phyloP scores from a whole-genome alignment of 1,139 yeast genomes.

The Arxiozyma bovina region DNA sequence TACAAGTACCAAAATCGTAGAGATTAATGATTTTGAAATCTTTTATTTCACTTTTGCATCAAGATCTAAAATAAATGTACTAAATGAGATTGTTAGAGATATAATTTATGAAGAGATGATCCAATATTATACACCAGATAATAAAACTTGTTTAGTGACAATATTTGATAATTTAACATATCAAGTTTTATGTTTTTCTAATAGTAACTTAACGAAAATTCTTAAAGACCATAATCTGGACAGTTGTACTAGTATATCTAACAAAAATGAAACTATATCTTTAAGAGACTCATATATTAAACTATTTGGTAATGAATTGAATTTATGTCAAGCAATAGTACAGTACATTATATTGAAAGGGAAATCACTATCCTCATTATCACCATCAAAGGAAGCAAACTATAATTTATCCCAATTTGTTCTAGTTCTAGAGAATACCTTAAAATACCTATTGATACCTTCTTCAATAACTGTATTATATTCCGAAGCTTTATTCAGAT shows the following conservation, averaged over 20 bases:
- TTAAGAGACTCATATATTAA: too few relatives aligned
- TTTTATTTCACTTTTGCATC: neutral
- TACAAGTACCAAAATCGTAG: neutral
- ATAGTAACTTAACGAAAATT: neutral
- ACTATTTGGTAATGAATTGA: slow-evolving; percentile 3
- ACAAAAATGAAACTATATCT: too few relatives aligned
- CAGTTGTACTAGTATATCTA: too few relatives aligned
- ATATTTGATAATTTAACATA: neutral
- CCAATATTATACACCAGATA: neutral
- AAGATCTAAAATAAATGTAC: neutral
- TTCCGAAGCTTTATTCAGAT: neutral
- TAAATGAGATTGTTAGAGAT: neutral
- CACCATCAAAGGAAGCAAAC: neutral
- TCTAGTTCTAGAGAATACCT: neutral
- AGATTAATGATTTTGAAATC: neutral
- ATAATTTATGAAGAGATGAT: neutral
- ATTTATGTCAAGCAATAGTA: neutral
- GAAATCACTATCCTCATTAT: neutral
- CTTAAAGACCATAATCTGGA: too few relatives aligned
- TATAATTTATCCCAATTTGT: neutral
- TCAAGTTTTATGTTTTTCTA: neutral
- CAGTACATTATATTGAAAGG: neutral
- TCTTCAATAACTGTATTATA: neutral
- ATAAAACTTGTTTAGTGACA: neutral
- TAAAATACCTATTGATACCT: neutral